Conservation (phyloP, 73 alveolate genomes). For the Paramecium bursaria region DNA sequence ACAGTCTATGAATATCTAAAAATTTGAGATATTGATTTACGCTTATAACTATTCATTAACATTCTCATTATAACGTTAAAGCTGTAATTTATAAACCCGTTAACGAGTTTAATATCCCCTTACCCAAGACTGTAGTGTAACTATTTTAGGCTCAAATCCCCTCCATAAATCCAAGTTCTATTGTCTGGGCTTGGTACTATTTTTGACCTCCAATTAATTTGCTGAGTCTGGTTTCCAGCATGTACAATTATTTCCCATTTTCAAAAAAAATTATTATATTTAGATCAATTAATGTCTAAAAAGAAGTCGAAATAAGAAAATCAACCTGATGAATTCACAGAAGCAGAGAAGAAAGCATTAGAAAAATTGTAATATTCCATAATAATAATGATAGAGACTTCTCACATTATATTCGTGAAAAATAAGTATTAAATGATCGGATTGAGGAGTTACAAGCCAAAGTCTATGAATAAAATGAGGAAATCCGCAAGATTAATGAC, state of each 20-base stretch:
- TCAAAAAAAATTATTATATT: neutral
- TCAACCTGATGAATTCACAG: slow-evolving; percentile 53
- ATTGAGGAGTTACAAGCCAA: slow-evolving; percentile 30
- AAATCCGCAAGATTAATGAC: slow-evolving; percentile 12
- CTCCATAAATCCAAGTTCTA: neutral
- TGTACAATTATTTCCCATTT: neutral
- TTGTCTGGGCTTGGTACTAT: neutral
- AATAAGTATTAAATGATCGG: neutral
- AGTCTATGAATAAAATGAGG: neutral
- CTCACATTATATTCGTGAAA: neutral
- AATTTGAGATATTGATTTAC: neutral
- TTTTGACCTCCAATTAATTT: slow-evolving; percentile 4
- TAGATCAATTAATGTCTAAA: too few relatives aligned
- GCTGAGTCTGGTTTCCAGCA: slow-evolving; percentile 21
- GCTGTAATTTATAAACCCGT: slow-evolving; percentile 30
- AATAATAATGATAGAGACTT: neutral
- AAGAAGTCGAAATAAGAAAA: too few relatives aligned
- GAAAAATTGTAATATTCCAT: slow-evolving; percentile 31
- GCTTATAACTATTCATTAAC: slow-evolving; percentile 61
- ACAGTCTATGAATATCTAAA: slow-evolving; percentile 46
- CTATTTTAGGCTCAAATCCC: slow-evolving; percentile 31
- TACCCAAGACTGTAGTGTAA: slow-evolving; percentile 45
- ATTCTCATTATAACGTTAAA: slow-evolving; percentile 50
- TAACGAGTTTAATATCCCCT: slow-evolving; percentile 45
- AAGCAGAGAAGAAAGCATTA: slow-evolving; percentile 46